These are phyloP conservation scores for Aspergillus calidoustus DNA, from an alignment of 2,329 filamentous ascomycete species.

Conservation along the genomic window DNA sequence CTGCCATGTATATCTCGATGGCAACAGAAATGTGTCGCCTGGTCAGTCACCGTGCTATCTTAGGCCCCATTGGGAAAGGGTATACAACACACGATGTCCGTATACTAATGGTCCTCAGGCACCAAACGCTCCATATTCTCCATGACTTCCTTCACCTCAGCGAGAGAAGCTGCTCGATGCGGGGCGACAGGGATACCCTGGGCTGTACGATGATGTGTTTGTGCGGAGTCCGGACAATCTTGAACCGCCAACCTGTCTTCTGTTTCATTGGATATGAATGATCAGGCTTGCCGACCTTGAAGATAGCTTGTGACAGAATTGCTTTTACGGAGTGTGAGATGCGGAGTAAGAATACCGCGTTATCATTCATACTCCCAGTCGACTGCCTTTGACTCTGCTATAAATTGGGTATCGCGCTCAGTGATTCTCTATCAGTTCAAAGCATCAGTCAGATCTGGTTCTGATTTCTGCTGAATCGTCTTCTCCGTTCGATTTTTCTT, in stretches of 20 bases:
- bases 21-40: background rate
- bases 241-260: background rate
- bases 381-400: background rate
- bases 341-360: background rate
- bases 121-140: background rate
- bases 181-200: background rate
- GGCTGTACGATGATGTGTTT: background rate
- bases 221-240: background rate
- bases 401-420: background rate
- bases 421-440: background rate
- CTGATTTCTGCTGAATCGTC: background rate
- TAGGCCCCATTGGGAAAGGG: no score
- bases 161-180: background rate
- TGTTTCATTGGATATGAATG: background rate
- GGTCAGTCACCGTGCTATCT: no score
- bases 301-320: background rate
- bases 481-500: background rate
- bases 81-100: no score
- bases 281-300: background rate
- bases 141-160: background rate
- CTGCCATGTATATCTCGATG: background rate
- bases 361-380: background rate
- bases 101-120: background rate
- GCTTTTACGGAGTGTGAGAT: background rate
- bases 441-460: background rate